phyloP scores from a whole-genome alignment of 2,329 filamentous ascomycete species.

The Sporothrix variecibatus region DNA sequence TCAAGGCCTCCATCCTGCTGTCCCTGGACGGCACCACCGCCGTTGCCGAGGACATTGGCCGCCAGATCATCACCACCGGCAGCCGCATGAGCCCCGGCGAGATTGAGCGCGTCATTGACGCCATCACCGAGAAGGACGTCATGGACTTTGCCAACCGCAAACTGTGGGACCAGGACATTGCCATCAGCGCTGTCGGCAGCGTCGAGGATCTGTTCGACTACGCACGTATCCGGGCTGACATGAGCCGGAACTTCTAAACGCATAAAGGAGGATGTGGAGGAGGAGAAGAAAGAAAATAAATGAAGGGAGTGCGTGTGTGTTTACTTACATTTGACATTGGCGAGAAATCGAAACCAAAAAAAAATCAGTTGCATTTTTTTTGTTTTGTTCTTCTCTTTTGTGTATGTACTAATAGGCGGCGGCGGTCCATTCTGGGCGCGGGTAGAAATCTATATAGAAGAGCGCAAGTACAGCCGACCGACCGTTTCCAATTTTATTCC shows the following conservation, averaged over 20 bases:
- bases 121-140: constrained; percentile 91
- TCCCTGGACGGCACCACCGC: constrained; percentile 97
- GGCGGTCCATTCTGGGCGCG: constrained; percentile 12
- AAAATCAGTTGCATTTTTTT: background rate
- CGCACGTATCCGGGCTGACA: constrained; percentile 42
- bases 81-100: constrained; percentile 87
- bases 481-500: background rate
- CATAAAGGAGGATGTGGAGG: background rate
- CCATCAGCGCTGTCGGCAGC: constrained; percentile 87
- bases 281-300: background rate
- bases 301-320: background rate
- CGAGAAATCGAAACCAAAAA: constrained; percentile 16
- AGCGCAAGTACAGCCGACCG: constrained; percentile 19
- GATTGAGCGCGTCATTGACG: constrained; percentile 88
- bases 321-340: background rate
- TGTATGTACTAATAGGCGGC: constrained; percentile 29
- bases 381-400: constrained; percentile 17
- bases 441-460: constrained; percentile 23
- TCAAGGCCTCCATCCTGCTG: constrained; percentile 96
- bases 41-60: constrained; percentile 96
- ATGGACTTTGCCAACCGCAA: constrained; percentile 95
- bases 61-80: constrained; percentile 97
- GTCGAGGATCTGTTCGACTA: constrained; percentile 87
- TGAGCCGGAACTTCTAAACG: constrained; percentile 42
- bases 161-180: constrained; percentile 96